Conservation (phyloP, 352 stramenopile genomes). For the Globisporangium paroecandrum region DNA sequence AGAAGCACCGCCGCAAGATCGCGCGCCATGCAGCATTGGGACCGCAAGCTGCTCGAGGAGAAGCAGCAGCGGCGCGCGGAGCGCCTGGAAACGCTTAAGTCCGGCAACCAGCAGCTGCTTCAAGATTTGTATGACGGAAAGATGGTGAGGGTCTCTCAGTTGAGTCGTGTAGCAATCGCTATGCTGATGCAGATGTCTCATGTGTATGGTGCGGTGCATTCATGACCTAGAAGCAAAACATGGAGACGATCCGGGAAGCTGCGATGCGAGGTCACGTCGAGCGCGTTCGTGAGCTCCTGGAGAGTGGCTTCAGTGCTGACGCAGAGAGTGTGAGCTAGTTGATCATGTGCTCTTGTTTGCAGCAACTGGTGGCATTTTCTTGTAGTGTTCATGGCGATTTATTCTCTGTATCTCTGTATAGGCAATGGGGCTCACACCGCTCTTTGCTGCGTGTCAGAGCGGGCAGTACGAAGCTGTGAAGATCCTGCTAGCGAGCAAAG, state of each 20-base stretch:
- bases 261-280: conserved; percentile 53
- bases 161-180: not conserved
- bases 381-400: not conserved
- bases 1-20: conserved; percentile 31
- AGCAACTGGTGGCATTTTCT: too few relatives aligned
- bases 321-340: conserved; percentile 42
- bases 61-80: conserved; percentile 28
- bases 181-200: not conserved
- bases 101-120: conserved; percentile 37
- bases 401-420: conserved; percentile 13
- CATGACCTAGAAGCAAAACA: conserved; percentile 47
- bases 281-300: conserved; percentile 43
- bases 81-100: conserved; percentile 30
- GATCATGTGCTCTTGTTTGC: not conserved
- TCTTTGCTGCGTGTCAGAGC: conserved; percentile 53
- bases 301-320: conserved; percentile 50
- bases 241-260: conserved; percentile 65
- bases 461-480: conserved; percentile 41
- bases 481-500: conserved; percentile 40
- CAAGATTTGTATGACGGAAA: conserved; percentile 38
- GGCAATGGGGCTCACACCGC: conserved; percentile 67
- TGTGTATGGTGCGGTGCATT: not conserved
- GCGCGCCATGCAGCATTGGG: conserved; percentile 36
- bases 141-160: conserved; percentile 3
- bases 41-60: conserved; percentile 31